Evolutionary conservation across 176 grass and related monocot genomes (phyloP).

Genomic region (Avena sativa): DNA sequence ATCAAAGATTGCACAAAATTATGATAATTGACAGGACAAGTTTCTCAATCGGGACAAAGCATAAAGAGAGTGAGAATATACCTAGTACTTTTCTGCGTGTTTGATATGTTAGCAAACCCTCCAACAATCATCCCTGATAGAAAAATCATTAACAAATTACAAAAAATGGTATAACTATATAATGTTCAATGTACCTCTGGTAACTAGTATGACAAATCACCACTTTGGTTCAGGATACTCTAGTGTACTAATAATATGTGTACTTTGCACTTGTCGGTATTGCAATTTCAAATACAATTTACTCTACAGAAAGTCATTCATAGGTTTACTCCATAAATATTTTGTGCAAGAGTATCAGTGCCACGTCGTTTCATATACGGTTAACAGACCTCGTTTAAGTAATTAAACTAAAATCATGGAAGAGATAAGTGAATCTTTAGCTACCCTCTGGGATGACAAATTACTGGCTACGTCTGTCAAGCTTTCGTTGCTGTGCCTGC

Average conservation of each 20-base stretch:
- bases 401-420: too few species aligned
- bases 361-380: too few species aligned
- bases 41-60: neutral
- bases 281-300: neutral
- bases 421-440: too few species aligned
- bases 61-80: conserved; percentile 24
- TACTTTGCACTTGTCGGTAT: neutral
- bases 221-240: conserved; percentile 1
- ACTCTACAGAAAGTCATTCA: neutral
- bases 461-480: too few species aligned
- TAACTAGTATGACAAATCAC: neutral
- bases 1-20: conserved; percentile 21
- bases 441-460: too few species aligned
- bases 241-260: neutral
- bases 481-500: too few species aligned
- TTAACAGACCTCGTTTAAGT: too few species aligned
- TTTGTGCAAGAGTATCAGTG: too few species aligned
- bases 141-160: conserved; percentile 31
- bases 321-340: neutral
- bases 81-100: conserved; percentile 83
- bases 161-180: neutral
- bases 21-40: neutral
- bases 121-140: conserved; percentile 82
- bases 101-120: conserved; percentile 86
- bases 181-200: neutral